phyloP scores from a whole-genome alignment of 352 stramenopile species.

The Globisporangium yorkense region DNA sequence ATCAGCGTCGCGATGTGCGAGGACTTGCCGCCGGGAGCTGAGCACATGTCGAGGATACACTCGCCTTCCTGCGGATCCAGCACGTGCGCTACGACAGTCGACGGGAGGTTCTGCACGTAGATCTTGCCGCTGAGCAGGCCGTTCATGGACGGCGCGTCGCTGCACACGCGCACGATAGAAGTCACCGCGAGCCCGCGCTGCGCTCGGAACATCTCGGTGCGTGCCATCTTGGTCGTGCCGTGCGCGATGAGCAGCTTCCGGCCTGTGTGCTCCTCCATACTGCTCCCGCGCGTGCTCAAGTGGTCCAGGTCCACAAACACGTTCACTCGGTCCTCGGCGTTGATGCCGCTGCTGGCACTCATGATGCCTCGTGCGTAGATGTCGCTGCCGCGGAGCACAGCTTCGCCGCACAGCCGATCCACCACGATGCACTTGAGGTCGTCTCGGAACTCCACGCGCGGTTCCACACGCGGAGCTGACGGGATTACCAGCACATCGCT shows the following conservation, averaged over 20 bases:
- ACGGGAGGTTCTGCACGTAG: slow-evolving; percentile 93
- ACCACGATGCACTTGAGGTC: slow-evolving; percentile 74
- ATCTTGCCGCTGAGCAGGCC: slow-evolving; percentile 75
- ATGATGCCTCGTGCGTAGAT: slow-evolving; percentile 92
- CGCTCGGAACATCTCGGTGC: slow-evolving; percentile 76
- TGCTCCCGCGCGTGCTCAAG: slow-evolving; percentile 61
- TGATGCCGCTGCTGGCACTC: slow-evolving; percentile 83
- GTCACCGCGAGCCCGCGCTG: slow-evolving; percentile 59
- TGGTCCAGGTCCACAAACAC: slow-evolving; percentile 86
- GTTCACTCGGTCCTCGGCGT: slow-evolving; percentile 68
- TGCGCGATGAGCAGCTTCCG: slow-evolving; percentile 77
- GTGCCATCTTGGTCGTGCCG: slow-evolving; percentile 61
- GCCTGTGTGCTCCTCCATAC: slow-evolving; percentile 63
- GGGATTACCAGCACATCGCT: slow-evolving; percentile 66
- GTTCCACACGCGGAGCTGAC: slow-evolving; percentile 33
- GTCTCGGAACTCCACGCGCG: slow-evolving; percentile 15
- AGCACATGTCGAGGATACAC: slow-evolving; percentile 93
- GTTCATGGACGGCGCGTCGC: slow-evolving; percentile 87
- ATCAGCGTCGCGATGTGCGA: slow-evolving; percentile 91
- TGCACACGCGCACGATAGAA: slow-evolving; percentile 60
- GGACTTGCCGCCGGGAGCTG: slow-evolving; percentile 91
- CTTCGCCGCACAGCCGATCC: slow-evolving; percentile 90
- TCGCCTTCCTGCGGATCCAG: slow-evolving; percentile 81
- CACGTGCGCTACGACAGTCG: slow-evolving; percentile 86
- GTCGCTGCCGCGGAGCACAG: slow-evolving; percentile 90